Base-by-base conservation (phyloP, 768 basidiomycete species). In the Podaxis sp. region DNA sequence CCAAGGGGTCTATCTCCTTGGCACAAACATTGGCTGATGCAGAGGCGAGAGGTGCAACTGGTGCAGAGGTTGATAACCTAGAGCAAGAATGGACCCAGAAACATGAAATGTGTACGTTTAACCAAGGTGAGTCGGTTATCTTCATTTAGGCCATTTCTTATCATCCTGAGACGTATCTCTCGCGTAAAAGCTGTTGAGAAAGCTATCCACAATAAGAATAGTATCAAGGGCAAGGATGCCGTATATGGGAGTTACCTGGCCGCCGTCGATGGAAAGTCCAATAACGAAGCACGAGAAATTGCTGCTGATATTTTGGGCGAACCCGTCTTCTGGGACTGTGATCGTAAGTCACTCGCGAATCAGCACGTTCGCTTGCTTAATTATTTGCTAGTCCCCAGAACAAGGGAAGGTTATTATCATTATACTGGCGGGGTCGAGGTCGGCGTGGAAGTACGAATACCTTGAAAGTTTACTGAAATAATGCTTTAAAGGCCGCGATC, bases 351-450 rank as follows among this genome's bases (percentile, higher is more conserved):
- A 57, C 57, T n/a, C 24, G 19, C 48, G 19, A 40, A 30, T 51
- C 12, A 33, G 4, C 22, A 40, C 7, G 55, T 33, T 30, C 51
- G 28, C 3, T n/a, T 22, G 28, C 57, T 66, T n/a, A 66, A 28
- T 57, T 59, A 9, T 33, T 39, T 54, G 26, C 4, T 65, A 93
- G 92, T 89, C 52, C 93, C 94, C 5, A 85, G 93, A 30, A 97
- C 95, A 0, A 84, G 88, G 28, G 95, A 96, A 78, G 95, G 95
- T 13, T 96, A 93, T 73, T 92, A 96, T 69, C 93, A 93, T 72
- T 92, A 88, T 67, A 86, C 86, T 30, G 87, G 92, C 7, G 95
- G 95, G 13, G 76, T 94, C 52, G 87, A 89, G 68, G 87, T 85
- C 44, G 24, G 71, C 63, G 5, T 24, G 66, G 2, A 49, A 26